Base-by-base conservation (phyloP, 2,329 filamentous ascomycete genomes). In the Penicillium freii region DNA sequence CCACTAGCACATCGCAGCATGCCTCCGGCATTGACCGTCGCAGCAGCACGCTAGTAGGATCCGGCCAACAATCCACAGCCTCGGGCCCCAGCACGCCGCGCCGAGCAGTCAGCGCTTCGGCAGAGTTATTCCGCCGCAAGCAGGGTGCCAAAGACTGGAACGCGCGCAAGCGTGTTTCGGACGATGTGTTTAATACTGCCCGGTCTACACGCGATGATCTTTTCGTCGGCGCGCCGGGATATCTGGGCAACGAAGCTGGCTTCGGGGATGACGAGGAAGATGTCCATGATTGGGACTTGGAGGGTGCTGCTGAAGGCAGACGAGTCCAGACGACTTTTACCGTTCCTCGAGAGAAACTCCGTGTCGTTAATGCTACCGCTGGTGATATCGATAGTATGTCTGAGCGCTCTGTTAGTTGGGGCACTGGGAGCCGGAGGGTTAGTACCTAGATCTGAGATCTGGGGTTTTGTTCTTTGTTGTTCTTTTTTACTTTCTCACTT, bases 301-400 rank as follows among this genome's bases (percentile, higher is more conserved):
- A 92, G 71, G 80, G 82, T 54, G 88, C 89, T 2, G 84, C 88
- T 1, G 87, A 91, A 75, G 83, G 83, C 57, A 77, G 88, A 23
- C 79, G 90, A 9, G 89, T 92, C 59, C 89, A 92, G 73, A 84
- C 91, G 69, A 94, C 96, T 84, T 97, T 96, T 74, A 97, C 93
- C 0, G 91, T 97, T 59, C 93, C 94, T 2, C 91, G 88, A 72
- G 89, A 93, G 73, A 85, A 86, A 65, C 76, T 97, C 61, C 80
- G 93, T 27, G 92, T 97, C n/a, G 93, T 97, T 21, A 97, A 97
- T 72, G 87, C 84, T 50, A 88, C 71, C 4, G 69, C 66, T n/a
- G 62, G 68, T 4, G 73, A 76, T 57, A 59, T 69, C 54, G 72
- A 73, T 46, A 67, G 68, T 49, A 25, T 66, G 38, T 73, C 71